These are phyloP conservation scores for Leucocoprinus sp. DNA, from an alignment of 768 basidiomycete genomes.

Conservation along the genomic window DNA sequence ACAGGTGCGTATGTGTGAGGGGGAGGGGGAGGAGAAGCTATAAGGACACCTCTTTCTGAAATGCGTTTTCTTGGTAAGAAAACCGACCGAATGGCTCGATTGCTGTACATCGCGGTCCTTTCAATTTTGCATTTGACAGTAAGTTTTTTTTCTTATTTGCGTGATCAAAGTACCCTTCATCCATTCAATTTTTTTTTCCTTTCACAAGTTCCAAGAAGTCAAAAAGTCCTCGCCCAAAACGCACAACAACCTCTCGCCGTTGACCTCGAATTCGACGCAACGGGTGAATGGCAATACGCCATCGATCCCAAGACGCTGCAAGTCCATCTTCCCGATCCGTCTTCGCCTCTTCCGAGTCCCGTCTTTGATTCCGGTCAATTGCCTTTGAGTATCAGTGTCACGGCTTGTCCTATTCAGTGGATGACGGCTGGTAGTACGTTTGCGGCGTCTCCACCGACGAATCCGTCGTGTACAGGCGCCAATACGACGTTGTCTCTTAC, in stretches of 20 bases:
- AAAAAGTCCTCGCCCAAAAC: conserved; percentile 33
- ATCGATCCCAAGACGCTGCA: conserved; percentile 39
- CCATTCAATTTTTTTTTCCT: neutral
- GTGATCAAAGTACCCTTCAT: too few relatives aligned
- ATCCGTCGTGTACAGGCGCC: conserved; percentile 33
- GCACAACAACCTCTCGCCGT: conserved; percentile 35
- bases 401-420: conserved; percentile 46
- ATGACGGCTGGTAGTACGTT: conserved; percentile 38
- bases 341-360: conserved; percentile 36
- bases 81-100: conserved; percentile 41
- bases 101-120: conserved; percentile 45
- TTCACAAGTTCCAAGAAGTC: conserved; percentile 23
- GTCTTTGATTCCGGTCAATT: conserved; percentile 42
- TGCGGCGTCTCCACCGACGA: conserved; percentile 37
- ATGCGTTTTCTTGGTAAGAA: conserved; percentile 24
- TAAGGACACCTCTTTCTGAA: too few relatives aligned
- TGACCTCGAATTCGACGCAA: conserved; percentile 44
- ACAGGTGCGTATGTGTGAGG: conserved; percentile 35
- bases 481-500: conserved; percentile 35
- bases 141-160: conserved; percentile 11
- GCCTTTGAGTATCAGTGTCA: conserved; percentile 37
- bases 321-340: conserved; percentile 27
- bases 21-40: too few relatives aligned
- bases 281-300: conserved; percentile 42
- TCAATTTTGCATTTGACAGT: conserved; percentile 51